phyloP scores from a whole-genome alignment of 192 early-diverging fungal genomes.

The Linnemannia exigua region DNA sequence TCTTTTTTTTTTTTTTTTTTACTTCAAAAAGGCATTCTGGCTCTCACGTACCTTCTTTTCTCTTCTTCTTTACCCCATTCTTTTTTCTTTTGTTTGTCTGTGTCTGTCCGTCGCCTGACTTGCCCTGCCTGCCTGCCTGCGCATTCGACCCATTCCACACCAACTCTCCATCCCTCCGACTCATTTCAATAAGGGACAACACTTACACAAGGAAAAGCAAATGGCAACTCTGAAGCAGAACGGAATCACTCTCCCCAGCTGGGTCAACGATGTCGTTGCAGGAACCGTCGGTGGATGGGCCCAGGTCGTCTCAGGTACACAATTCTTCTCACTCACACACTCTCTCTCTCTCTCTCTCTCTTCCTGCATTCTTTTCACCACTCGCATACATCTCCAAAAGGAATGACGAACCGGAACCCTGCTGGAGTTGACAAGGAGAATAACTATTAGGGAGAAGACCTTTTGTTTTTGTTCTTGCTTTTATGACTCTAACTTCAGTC shows the following conservation, averaged over 20 bases:
- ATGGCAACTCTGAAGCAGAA: conserved; percentile 23
- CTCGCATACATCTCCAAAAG: neutral
- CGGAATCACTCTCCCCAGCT: conserved; percentile 56
- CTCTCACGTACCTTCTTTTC: neutral
- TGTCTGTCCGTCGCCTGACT: neutral
- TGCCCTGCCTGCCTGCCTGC: neutral
- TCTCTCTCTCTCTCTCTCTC: neutral
- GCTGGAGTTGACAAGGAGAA: neutral
- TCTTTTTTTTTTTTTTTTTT: neutral
- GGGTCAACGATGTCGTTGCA: conserved; percentile 68
- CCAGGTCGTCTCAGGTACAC: conserved; percentile 73
- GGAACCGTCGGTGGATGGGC: conserved; percentile 80
- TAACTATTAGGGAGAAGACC: neutral
- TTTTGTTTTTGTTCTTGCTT: too few relatives aligned
- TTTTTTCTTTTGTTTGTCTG: neutral
- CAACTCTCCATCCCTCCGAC: neutral
- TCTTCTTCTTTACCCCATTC: neutral
- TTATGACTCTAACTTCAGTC: neutral
- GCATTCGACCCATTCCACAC: neutral
- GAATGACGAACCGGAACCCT: neutral
- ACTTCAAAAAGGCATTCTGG: neutral
- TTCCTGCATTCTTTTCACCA: neutral
- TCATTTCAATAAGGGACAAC: neutral
- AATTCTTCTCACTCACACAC: neutral
- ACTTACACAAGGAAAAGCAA: neutral